Evolutionary conservation across 176 grass and related monocot species (phyloP).

Genomic region (Saccharum officinarum): DNA sequence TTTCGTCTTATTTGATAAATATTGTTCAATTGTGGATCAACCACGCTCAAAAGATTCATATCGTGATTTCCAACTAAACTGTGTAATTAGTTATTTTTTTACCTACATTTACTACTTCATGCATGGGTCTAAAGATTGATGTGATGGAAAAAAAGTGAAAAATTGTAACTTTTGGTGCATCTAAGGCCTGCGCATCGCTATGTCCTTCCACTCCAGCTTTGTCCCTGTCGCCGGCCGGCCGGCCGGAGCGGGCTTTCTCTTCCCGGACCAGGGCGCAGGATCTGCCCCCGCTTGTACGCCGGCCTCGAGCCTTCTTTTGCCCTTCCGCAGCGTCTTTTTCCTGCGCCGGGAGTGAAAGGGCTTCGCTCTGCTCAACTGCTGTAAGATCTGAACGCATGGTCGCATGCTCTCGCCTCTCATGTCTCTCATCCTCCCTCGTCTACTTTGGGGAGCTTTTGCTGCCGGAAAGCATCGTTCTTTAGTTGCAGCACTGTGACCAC

Average conservation of each 20-base stretch:
- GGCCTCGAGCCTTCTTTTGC: conserved; percentile 33
- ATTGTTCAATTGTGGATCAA: no score
- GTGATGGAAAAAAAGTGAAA: no score
- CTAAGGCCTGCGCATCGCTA: no score
- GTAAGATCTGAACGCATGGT: conserved; percentile 21
- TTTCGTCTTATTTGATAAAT: no score
- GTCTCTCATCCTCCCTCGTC: neutral
- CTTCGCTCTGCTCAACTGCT: neutral
- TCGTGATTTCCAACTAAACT: no score
- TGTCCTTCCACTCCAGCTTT: neutral
- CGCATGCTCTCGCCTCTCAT: neutral
- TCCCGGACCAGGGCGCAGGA: conserved; percentile 9
- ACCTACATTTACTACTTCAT: no score
- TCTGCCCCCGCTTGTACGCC: conserved; percentile 24
- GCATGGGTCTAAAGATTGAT: no score
- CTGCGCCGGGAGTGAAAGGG: conserved; percentile 15
- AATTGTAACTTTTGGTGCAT: no score
- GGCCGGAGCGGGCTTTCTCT: neutral
- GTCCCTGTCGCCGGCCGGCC: conserved; percentile 17
- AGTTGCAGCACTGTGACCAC: conserved; percentile 14
- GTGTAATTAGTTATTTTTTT: no score
- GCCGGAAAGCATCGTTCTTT: conserved; percentile 27
- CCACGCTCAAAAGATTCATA: no score
- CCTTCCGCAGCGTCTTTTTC: conserved; percentile 37
- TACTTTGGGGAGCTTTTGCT: conserved; percentile 52